Conservation (phyloP, 2,329 filamentous ascomycete species). For the Elsinoe batatas region DNA sequence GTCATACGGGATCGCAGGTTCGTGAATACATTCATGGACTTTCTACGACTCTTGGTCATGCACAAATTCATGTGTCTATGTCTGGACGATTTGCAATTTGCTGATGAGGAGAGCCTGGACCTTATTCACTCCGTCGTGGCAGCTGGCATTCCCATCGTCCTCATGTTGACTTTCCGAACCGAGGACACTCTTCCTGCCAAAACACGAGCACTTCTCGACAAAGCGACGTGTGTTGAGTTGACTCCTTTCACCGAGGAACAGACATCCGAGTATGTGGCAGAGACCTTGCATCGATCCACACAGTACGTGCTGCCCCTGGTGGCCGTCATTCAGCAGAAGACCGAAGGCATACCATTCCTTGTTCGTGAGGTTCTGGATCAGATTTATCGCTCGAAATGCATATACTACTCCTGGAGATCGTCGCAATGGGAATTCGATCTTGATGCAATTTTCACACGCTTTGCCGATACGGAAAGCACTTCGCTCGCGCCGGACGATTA, state of each 20-base stretch:
- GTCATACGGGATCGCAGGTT: conserved; percentile 54
- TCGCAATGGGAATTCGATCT: conserved; percentile 77
- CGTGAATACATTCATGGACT: conserved; percentile 80
- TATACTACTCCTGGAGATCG: conserved; percentile 82
- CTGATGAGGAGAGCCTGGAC: conserved; percentile 78
- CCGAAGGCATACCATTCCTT: conserved; percentile 80
- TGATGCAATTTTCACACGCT: conserved; percentile 76
- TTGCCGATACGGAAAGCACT: conserved; percentile 67
- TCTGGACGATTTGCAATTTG: conserved; percentile 82
- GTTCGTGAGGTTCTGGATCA: conserved; percentile 83
- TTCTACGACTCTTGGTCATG: conserved; percentile 68
- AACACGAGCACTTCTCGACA: conserved; percentile 32
- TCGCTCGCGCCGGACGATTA: conserved; percentile 75
- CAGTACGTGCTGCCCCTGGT: conserved; percentile 69
- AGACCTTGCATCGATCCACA: conserved; percentile 62
- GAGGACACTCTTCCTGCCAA: conserved; percentile 31
- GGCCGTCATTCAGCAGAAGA: conserved; percentile 80
- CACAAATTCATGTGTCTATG: conserved; percentile 84
- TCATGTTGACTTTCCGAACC: conserved; percentile 57
- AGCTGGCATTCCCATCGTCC: conserved; percentile 68
- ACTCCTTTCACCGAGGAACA: conserved; percentile 67
- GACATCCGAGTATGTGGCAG: conserved; percentile 70
- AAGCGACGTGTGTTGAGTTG: conserved; percentile 57
- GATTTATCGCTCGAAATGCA: conserved; percentile 75
- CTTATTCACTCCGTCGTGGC: conserved; percentile 71